Base-by-base conservation (phyloP, 768 basidiomycete genomes). In the Lactarius hatsudake region DNA sequence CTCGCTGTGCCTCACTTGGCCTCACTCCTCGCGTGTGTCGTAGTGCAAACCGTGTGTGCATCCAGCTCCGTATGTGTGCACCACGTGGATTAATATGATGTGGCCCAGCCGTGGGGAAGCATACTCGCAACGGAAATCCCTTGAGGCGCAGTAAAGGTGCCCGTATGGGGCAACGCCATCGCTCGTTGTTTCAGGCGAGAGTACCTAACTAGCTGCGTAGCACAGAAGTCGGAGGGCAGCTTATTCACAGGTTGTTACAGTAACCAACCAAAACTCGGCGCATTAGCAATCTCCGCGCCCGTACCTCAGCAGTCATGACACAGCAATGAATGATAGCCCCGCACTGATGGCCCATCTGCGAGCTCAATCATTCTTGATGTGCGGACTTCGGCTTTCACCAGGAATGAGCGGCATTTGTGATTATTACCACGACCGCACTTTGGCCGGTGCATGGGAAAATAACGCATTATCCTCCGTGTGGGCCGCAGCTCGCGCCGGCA, bases 341-440 rank as follows among this genome's bases (percentile, higher is more conserved):
- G 63, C 43, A 54, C 36, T 51, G 67, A 68, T 68, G 42, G 55
- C 67, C 62, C 30, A 64, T 64, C 66, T 59, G 34, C 20, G 10
- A 32, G 20, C 7, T 13, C 18, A 38, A 38, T 56, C 23, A 28
- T 23, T 53, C 36, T 62, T 61, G 60, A 57, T 40, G 59, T 57
- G 20, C 23, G 43, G 40, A 45, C 26, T 66, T 57, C 65, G 65
- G 65, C 42, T 26, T 61, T 61, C 34, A 36, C 34, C 40, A 17
- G 18, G 42, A 45, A 38, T 42, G 53, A 38, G 60, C 42, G 65
- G 23, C 53, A 28, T 23, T n/a, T n/a, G 28, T 15, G 26, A 42
- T n/a, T 48, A 42, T 28, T 48, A 51, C 28, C 57, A 15, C 13
- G 28, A 23, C 32, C 45, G 59, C 36, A 53, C 36, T 59, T 60